Evolutionary conservation across 1,284 basidiomycete genomes (phyloP).

Genomic region (Anthracocystis setariae): DNA sequence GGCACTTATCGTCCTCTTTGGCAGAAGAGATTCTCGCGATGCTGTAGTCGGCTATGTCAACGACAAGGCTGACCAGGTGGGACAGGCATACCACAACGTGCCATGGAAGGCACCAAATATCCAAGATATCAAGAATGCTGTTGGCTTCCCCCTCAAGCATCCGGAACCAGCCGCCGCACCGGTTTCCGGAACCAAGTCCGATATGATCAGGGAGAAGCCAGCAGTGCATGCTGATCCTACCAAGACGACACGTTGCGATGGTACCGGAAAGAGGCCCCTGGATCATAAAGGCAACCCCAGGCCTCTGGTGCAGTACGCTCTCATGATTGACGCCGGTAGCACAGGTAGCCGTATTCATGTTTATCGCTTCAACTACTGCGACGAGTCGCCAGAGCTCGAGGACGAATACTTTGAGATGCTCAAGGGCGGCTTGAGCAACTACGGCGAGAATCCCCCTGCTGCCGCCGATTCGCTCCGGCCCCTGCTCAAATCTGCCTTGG

Average conservation of each 20-base stretch:
- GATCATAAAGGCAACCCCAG: conserved; percentile 52
- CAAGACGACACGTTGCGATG: conserved; percentile 61
- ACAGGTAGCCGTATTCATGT: conserved; percentile 97
- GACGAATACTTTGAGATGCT: conserved; percentile 91
- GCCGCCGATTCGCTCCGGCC: conserved; percentile 85
- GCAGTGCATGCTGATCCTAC: conserved; percentile 54
- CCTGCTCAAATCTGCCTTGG: conserved; percentile 81
- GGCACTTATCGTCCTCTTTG: conserved; percentile 40
- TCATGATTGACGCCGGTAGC: conserved; percentile 98
- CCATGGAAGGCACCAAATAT: conserved; percentile 27
- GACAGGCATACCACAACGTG: conserved; percentile 30
- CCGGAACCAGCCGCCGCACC: conserved; percentile 25
- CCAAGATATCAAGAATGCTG: conserved; percentile 14
- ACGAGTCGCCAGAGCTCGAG: conserved; percentile 77
- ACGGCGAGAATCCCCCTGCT: conserved; percentile 71
- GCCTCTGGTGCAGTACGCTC: conserved; percentile 78
- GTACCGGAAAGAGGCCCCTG: conserved; percentile 23
- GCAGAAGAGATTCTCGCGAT: conserved; percentile 38
- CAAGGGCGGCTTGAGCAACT: conserved; percentile 83
- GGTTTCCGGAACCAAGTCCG: conserved; percentile 21
- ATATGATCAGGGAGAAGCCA: conserved; percentile 46
- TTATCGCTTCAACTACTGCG: conserved; percentile 75
- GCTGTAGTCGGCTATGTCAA: conserved; percentile 51
- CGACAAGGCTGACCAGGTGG: conserved; percentile 44
- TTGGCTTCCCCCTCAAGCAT: conserved; percentile 18